Evolutionary conservation across 805 yeast genomes (phyloP), one percentile per base, ranked within the genome.

Genomic region (Yarrowia divulgata): DNA sequence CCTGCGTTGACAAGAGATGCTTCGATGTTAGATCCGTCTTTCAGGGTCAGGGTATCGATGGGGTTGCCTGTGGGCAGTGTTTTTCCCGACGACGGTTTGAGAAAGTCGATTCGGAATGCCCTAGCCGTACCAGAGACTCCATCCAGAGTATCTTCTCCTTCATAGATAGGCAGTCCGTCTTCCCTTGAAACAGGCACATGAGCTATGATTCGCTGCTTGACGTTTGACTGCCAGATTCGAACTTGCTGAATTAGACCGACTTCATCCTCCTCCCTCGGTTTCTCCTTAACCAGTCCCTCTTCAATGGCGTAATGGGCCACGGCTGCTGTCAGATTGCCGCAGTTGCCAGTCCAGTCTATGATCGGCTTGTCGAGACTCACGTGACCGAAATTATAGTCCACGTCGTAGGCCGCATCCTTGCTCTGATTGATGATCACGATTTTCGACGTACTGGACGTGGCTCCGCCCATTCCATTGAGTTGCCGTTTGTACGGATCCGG

Each of bases 251-350:
- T 23, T 46, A 48, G 14, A 2, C 14, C 37, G 1, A 10, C 23
- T 8, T n/a, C 57, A 8, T 3, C 19, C 6, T 35, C 4, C 39
- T 55, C 16, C 23, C 45, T 34, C 14, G 71, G 69, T 18, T 54
- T 23, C 14, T 46, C 45, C 29, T 40, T 43, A 12, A 45, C 43
- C 4, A 68, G 35, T 14, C 57, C 45, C 12, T 64, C 55, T 5
- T 57, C 49, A 35, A 70, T 68, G 14, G 71, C 71, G 42, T 68
- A 70, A 14, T 66, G 62, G 2, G 69, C 71, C 10, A 70, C 71
- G 1, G 71, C 71, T 2, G 71, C 71, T 5, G 71, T 68, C 43
- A 70, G 40, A 32, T 70, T 70, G 13, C 71, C 71, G 14, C 71
- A 70, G 62, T 70, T 70, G 9, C 71, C 71, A 0, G 67, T 58